Evolutionary conservation across 1,284 basidiomycete species (phyloP).

Genomic region (Microbotryomycetes sp.): DNA sequence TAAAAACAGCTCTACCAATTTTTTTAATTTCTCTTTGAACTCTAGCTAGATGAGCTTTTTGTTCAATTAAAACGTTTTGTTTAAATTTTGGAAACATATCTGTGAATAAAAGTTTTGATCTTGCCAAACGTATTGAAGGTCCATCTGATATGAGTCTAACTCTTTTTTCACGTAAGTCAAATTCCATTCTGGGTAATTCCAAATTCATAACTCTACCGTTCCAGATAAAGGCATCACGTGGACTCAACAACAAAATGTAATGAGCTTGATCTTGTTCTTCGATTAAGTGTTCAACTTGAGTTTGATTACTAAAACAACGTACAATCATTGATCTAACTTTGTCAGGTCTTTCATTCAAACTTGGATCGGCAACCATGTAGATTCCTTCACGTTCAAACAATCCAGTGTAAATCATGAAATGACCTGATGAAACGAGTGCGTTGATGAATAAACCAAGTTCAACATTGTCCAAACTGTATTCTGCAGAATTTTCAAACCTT

Average conservation of each 20-base stretch:
- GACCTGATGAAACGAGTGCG: slow-evolving; percentile 74
- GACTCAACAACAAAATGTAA: slow-evolving; percentile 83
- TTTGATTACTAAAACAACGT: slow-evolving; percentile 61
- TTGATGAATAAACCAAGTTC: slow-evolving; percentile 75
- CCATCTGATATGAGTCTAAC: slow-evolving; percentile 84
- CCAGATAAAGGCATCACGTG: slow-evolving; percentile 85
- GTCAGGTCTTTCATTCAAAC: slow-evolving; percentile 75
- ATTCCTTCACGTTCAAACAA: slow-evolving; percentile 82
- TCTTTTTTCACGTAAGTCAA: slow-evolving; percentile 74
- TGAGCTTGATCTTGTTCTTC: slow-evolving; percentile 45
- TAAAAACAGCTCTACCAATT: slow-evolving; percentile 80
- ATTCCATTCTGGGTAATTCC: slow-evolving; percentile 59
- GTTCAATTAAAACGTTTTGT: slow-evolving; percentile 62
- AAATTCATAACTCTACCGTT: slow-evolving; percentile 73
- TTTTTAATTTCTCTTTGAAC: slow-evolving; percentile 87
- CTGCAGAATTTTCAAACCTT: slow-evolving; percentile 90
- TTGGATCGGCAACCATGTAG: slow-evolving; percentile 83
- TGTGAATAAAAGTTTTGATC: slow-evolving; percentile 71
- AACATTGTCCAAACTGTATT: slow-evolving; percentile 79
- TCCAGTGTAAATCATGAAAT: slow-evolving; percentile 91
- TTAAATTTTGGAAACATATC: slow-evolving; percentile 54
- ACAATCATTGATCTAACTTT: slow-evolving; percentile 73
- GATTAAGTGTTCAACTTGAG: slow-evolving; percentile 47
- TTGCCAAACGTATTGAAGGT: slow-evolving; percentile 62
- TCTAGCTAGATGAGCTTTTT: slow-evolving; percentile 82